Evolutionary conservation across 2,329 filamentous ascomycete genomes (phyloP).

Genomic region (Fusarium caatingaense): DNA sequence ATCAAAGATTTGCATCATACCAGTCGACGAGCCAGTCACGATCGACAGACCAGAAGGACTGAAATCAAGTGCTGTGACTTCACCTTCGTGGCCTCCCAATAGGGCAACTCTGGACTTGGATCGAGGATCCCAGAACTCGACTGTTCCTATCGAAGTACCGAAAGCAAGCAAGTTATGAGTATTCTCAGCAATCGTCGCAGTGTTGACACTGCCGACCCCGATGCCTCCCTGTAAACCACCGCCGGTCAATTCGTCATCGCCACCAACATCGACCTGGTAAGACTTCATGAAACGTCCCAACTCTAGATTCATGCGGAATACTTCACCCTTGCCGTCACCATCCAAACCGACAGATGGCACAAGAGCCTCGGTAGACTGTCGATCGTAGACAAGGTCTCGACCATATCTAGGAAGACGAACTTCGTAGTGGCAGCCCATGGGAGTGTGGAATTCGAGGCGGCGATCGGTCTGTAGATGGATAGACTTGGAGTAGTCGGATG

Average conservation of each 20-base stretch:
- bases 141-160: constrained; percentile 92
- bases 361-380: constrained; percentile 83
- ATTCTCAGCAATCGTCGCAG: constrained; percentile 84
- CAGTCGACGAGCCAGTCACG: constrained; percentile 87
- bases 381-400: constrained; percentile 87
- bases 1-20: constrained; percentile 91
- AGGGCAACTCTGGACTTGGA: constrained; percentile 84
- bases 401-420: constrained; percentile 94
- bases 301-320: constrained; percentile 92
- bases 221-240: constrained; percentile 88
- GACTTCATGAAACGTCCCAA: constrained; percentile 93
- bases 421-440: constrained; percentile 86
- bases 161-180: constrained; percentile 93
- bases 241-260: constrained; percentile 78
- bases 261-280: constrained; percentile 90
- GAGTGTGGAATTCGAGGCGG: constrained; percentile 91
- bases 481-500: constrained; percentile 92
- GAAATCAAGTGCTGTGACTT: constrained; percentile 90
- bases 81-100: constrained; percentile 74
- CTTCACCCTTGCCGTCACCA: constrained; percentile 86
- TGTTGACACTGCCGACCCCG: constrained; percentile 86
- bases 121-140: constrained; percentile 95
- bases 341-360: constrained; percentile 91
- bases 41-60: constrained; percentile 84
- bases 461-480: constrained; percentile 93